phyloP scores from a whole-genome alignment of 352 stramenopile species.

The Phytopythium mirpurense region DNA sequence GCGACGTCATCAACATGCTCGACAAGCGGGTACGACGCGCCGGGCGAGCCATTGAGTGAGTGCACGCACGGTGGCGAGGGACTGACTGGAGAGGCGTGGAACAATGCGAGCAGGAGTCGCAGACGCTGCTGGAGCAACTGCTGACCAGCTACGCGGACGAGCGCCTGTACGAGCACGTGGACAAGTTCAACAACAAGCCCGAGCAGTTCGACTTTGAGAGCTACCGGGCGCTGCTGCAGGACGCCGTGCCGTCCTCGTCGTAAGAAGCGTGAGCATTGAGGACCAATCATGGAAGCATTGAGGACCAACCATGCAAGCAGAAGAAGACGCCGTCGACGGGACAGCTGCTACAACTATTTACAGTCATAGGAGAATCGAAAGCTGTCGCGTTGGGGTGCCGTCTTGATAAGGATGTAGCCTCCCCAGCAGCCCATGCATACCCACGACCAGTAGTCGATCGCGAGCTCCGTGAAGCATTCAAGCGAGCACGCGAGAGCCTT shows the following conservation, averaged over 20 bases:
- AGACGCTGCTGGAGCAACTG: slow-evolving; percentile 57
- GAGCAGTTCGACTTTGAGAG: slow-evolving; percentile 83
- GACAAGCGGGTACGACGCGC: slow-evolving; percentile 50
- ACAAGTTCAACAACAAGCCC: slow-evolving; percentile 85
- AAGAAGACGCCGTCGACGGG: no score
- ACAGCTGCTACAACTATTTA: no score
- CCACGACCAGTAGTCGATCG: no score
- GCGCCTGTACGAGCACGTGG: slow-evolving; percentile 58
- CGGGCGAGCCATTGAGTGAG: not conserved
- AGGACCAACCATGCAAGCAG: no score
- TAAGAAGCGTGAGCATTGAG: no score
- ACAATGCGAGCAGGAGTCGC: slow-evolving; percentile 36
- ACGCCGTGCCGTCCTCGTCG: slow-evolving; percentile 2
- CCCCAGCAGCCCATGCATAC: no score
- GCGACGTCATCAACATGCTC: slow-evolving; percentile 83
- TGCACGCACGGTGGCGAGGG: not conserved
- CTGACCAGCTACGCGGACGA: slow-evolving; percentile 67
- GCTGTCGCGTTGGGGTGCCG: no score
- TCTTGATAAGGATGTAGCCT: no score
- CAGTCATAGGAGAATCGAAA: no score
- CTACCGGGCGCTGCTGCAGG: slow-evolving; percentile 52
- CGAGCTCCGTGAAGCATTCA: no score
- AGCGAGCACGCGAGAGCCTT: no score
- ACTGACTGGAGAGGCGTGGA: slow-evolving; percentile 1
- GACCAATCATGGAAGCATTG: no score